These are phyloP conservation scores for Cinnamomum chago DNA, from an alignment of 164 flowering plant species.

Conservation along the genomic window DNA sequence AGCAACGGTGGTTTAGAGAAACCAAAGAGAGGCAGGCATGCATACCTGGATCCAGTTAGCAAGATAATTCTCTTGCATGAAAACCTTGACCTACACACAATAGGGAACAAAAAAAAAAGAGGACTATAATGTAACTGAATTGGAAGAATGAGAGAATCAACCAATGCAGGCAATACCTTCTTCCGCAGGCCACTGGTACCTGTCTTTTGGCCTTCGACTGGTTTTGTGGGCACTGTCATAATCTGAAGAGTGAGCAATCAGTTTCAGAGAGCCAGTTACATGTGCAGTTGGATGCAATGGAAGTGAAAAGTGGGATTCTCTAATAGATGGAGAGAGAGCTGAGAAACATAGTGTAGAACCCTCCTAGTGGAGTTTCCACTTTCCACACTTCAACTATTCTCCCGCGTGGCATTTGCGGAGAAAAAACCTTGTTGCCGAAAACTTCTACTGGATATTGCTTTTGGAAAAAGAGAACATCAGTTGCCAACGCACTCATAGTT, in stretches of 20 bases:
- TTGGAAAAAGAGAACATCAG: no score
- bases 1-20: conserved; percentile 2
- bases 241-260: conserved; percentile 34
- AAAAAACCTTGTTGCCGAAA: no score
- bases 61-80: conserved; percentile 85
- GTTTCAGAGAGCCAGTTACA: neutral
- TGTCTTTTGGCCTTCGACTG: conserved; percentile 95
- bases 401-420: no score
- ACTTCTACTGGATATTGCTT: no score
- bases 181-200: conserved; percentile 96
- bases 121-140: neutral
- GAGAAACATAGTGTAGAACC: no score
- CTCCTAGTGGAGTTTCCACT: no score
- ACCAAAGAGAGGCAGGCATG: neutral
- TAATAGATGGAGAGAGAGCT: conserved; percentile 4
- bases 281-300: neutral
- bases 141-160: conserved; percentile 2
- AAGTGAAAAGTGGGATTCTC: neutral
- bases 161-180: conserved; percentile 42
- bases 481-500: no score
- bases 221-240: conserved; percentile 64
- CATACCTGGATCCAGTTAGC: conserved; percentile 97
- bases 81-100: conserved; percentile 72
- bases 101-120: neutral
- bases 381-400: no score